A percentile compares a stretch with the other conserved stretches of the same genome.
Conservation (phyloP, 2,329 filamentous ascomycete species). For the Aspergillus awamori region DNA sequence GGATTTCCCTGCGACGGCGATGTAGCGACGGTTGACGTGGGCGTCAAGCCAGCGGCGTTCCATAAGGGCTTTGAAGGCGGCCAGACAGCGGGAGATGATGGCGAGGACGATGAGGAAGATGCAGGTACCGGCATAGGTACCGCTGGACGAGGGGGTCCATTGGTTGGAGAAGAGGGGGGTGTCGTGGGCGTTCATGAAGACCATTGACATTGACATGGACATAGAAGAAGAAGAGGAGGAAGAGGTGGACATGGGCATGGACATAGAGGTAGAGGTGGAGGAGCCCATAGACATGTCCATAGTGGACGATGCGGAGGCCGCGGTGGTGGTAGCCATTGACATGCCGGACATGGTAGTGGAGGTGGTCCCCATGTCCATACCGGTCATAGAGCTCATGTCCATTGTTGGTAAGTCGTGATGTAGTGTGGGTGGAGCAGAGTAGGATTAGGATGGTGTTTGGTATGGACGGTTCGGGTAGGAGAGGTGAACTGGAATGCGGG, state of each 20-base stretch:
- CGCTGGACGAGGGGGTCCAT: constrained; percentile 74
- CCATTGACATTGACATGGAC: constrained; percentile 39
- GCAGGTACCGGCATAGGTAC: constrained; percentile 83
- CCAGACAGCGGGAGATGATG: constrained; percentile 67
- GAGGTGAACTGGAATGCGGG: background rate
- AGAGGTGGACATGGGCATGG: background rate
- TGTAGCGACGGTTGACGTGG: constrained; percentile 74
- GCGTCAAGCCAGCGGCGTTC: constrained; percentile 68
- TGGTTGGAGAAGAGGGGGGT: constrained; percentile 67
- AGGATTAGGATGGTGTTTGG: background rate
- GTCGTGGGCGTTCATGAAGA: constrained; percentile 58
- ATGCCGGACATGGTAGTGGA: constrained; percentile 9
- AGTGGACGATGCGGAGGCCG: constrained; percentile 6
- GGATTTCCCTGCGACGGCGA: constrained; percentile 69
- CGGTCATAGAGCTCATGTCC: constrained; percentile 23
- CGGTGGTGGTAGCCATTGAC: constrained; percentile 12
- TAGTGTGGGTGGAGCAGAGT: too few species aligned
- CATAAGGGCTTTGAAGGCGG: constrained; percentile 67
- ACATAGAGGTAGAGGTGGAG: constrained; percentile 13
- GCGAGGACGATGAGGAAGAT: constrained; percentile 84
- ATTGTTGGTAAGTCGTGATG: constrained; percentile 10
- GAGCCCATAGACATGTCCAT: constrained; percentile 39
- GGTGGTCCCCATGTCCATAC: constrained; percentile 20
- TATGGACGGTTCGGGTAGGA: background rate
- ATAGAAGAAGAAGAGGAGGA: constrained; percentile 18